Percentiles rank a stretch among this genome's conserved stretches.
Conservation (phyloP, 495 filamentous ascomycete genomes). For the Penicillium diatomitis region DNA sequence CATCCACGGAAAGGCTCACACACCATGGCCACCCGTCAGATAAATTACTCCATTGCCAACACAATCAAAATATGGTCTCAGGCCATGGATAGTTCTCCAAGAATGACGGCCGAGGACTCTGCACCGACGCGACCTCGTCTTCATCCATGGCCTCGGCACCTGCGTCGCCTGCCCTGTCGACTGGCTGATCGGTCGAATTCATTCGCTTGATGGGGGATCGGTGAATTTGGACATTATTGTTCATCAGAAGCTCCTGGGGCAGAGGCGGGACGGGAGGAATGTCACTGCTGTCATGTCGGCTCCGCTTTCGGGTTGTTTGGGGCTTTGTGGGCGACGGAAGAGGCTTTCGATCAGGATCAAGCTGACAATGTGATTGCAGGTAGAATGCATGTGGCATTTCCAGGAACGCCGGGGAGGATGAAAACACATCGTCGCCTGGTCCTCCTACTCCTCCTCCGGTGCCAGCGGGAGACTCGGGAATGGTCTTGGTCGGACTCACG, state of each 20-base stretch:
- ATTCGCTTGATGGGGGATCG: constrained; percentile 23
- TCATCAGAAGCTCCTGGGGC: constrained; percentile 30
- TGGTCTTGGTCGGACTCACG: background rate
- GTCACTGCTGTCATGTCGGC: constrained; percentile 18
- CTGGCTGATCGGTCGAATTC: background rate
- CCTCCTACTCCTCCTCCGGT: background rate
- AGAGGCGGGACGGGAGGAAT: constrained; percentile 39
- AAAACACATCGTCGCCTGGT: constrained; percentile 9
- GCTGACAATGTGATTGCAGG: constrained; percentile 13
- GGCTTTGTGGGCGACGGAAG: constrained; percentile 10
- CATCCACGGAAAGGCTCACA: no score
- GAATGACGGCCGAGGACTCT: no score
- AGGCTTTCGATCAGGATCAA: constrained; percentile 15
- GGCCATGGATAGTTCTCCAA: no score
- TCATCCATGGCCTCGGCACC: no score
- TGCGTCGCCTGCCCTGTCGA: no score
- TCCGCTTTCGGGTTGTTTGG: constrained; percentile 11
- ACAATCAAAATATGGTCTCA: no score
- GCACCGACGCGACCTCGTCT: no score
- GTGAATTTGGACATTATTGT: constrained; percentile 22
- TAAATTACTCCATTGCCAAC: no score
- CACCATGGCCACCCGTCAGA: no score
- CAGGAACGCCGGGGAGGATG: constrained; percentile 15
- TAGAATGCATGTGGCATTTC: constrained; percentile 16
- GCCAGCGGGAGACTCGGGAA: constrained; percentile 1